These are phyloP conservation scores for Ustilago xerochloae DNA, from an alignment of 1,284 basidiomycete genomes.

Conservation along the genomic window DNA sequence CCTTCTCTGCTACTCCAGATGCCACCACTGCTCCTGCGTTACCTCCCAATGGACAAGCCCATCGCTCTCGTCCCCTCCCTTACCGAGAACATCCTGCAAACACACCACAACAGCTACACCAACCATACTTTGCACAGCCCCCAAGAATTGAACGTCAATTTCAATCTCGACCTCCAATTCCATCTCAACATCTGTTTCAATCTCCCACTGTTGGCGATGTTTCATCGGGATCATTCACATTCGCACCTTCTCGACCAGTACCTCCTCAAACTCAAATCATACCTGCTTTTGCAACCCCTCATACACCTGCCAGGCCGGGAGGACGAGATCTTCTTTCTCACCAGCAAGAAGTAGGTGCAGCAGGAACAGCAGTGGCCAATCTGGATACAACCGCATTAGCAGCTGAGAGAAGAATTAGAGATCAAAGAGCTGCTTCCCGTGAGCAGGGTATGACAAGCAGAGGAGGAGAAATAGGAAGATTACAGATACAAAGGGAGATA, in stretches of 20 bases:
- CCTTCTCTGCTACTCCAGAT: constrained; percentile 11
- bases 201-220: too few species aligned
- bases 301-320: too few species aligned
- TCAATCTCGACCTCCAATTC: too few species aligned
- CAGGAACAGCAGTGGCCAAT: constrained; percentile 1
- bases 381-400: constrained; percentile 24
- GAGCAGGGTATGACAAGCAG: too few species aligned
- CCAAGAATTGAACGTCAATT: too few species aligned
- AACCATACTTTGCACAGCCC: too few species aligned
- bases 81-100: too few species aligned
- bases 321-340: neutral
- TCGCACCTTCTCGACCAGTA: neutral
- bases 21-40: neutral
- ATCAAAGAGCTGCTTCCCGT: constrained; percentile 1
- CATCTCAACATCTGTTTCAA: neutral
- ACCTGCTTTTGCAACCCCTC: neutral
- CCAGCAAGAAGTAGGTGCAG: neutral
- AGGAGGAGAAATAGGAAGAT: too few species aligned
- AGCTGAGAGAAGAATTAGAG: constrained; percentile 14
- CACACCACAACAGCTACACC: neutral
- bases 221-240: neutral
- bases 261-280: neutral
- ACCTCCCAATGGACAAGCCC: too few species aligned
- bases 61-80: too few species aligned
- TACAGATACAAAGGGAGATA: too few species aligned